phyloP scores from a whole-genome alignment of 495 filamentous ascomycete genomes.

The Xylaria intraflava region DNA sequence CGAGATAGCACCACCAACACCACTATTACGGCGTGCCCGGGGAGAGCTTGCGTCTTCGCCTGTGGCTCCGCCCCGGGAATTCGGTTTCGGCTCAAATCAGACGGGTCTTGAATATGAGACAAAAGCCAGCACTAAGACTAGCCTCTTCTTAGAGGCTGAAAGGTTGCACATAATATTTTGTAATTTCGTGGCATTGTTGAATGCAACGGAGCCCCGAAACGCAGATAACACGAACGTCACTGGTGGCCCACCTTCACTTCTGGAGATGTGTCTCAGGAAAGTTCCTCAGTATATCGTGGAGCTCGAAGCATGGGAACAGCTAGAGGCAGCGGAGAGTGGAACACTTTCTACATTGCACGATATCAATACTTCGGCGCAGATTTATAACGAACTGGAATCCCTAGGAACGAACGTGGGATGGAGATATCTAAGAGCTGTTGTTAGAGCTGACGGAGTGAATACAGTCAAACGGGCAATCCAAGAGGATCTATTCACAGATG shows the following conservation, averaged over 20 bases:
- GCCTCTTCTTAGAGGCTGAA: conserved; percentile 12
- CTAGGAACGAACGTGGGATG: conserved; percentile 56
- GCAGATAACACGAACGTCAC: conserved; percentile 8
- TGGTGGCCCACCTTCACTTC: conserved; percentile 46
- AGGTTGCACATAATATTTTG: conserved; percentile 31
- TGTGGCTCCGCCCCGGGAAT: background rate
- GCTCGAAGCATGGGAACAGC: conserved; percentile 48
- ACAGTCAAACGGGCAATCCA: conserved; percentile 39
- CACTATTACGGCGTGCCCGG: conserved; percentile 21
- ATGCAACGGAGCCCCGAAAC: conserved; percentile 31
- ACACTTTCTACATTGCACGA: conserved; percentile 32
- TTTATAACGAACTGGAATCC: conserved; percentile 63
- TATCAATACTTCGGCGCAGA: conserved; percentile 36
- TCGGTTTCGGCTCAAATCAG: background rate
- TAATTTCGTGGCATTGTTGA: conserved; percentile 43
- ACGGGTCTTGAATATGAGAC: background rate
- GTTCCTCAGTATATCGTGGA: conserved; percentile 57
- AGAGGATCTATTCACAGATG: conserved; percentile 27
- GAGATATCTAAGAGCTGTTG: conserved; percentile 57
- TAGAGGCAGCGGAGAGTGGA: conserved; percentile 46
- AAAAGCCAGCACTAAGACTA: conserved; percentile 15
- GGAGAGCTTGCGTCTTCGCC: conserved; percentile 16
- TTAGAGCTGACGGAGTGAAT: conserved; percentile 59
- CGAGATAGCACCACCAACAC: conserved; percentile 22
- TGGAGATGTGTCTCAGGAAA: conserved; percentile 58